Evolutionary conservation across 805 yeast species (phyloP).

Genomic region (Suhomyces sp.): DNA sequence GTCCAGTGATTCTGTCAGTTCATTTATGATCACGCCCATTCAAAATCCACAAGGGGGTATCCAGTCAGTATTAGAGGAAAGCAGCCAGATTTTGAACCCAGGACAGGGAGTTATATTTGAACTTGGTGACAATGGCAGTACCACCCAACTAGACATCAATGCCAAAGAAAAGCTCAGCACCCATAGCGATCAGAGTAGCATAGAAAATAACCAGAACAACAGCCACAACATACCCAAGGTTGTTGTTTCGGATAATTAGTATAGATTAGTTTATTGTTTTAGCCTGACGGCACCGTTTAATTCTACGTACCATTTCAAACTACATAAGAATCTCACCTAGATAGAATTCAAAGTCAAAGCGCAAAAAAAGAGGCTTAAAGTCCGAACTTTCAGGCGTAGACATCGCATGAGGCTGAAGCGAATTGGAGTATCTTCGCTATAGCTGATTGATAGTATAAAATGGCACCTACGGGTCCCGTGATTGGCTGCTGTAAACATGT

Average conservation of each 20-base stretch:
- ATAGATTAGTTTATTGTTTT: background rate
- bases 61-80: slow-evolving; percentile 6
- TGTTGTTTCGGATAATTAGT: slow-evolving; percentile 5
- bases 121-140: background rate
- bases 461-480: background rate
- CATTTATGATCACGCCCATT: slow-evolving; percentile 3
- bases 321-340: too few relatives aligned
- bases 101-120: background rate
- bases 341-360: background rate
- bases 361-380: background rate
- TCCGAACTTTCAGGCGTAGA: background rate
- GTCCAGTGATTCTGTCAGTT: slow-evolving; percentile 9
- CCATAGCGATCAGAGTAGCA: background rate
- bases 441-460: too few relatives aligned
- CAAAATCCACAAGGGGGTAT: slow-evolving; percentile 2
- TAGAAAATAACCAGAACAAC: background rate
- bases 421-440: background rate
- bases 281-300: background rate
- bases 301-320: background rate
- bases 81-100: slow-evolving; percentile 1
- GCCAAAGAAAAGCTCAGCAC: background rate
- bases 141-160: background rate
- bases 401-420: background rate
- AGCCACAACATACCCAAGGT: slow-evolving; percentile 7
- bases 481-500: background rate